Conservation (phyloP, 2,329 filamentous ascomycete genomes). For the Epichloe sibirici region DNA sequence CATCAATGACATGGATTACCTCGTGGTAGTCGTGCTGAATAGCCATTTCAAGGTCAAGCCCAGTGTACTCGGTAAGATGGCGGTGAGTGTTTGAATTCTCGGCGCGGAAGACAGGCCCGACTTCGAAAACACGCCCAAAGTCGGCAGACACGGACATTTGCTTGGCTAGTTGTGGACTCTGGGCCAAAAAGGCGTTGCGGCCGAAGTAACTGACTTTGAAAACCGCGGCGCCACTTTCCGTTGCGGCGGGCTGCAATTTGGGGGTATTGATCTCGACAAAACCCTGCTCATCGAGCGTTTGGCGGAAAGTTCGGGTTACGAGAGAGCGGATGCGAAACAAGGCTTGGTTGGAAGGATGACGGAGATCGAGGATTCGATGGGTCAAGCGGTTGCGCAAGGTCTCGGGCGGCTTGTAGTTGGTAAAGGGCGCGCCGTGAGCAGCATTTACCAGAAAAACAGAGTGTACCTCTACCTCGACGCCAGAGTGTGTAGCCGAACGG, state of each 20-base stretch:
- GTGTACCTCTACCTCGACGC: constrained; percentile 61
- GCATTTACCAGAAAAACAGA: constrained; percentile 39
- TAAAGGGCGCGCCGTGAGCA: constrained; percentile 36
- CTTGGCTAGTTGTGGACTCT: constrained; percentile 85
- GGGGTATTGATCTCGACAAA: constrained; percentile 94
- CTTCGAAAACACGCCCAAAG: constrained; percentile 77
- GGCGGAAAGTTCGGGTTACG: constrained; percentile 68
- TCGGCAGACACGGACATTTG: constrained; percentile 88
- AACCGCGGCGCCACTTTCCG: constrained; percentile 82
- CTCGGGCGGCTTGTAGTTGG: constrained; percentile 52
- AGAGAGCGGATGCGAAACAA: constrained; percentile 80
- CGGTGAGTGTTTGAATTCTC: constrained; percentile 94
- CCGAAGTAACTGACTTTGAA: constrained; percentile 91
- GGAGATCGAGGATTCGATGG: constrained; percentile 72
- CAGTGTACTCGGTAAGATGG: constrained; percentile 89
- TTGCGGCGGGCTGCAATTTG: constrained; percentile 80
- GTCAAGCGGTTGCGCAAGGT: constrained; percentile 54
- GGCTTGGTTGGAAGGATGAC: constrained; percentile 75
- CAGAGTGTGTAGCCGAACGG: constrained; percentile 61
- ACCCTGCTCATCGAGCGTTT: constrained; percentile 57
- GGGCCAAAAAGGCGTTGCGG: constrained; percentile 73
- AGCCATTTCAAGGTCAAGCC: constrained; percentile 84
- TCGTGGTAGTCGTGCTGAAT: constrained; percentile 86
- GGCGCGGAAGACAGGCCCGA: constrained; percentile 64
- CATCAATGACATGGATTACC: constrained; percentile 66